Conservation (phyloP, 306 rosid genomes). For the Casuarina cunninghamiana region DNA sequence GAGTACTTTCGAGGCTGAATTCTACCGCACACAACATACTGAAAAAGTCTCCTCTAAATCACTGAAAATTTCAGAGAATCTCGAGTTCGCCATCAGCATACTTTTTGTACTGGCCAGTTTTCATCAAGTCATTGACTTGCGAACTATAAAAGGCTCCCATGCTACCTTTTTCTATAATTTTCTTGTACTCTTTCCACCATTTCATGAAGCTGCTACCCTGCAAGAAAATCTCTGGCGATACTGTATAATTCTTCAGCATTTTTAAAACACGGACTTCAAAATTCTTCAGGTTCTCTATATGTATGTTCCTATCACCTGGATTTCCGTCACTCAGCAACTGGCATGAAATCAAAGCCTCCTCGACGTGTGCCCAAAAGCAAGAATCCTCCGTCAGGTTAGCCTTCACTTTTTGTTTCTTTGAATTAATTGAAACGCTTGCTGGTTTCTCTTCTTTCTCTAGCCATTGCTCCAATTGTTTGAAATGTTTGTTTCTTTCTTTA, state of each 20-base stretch:
- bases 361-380: slow-evolving; percentile 77
- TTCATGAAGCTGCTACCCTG: slow-evolving; percentile 47
- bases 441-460: background rate
- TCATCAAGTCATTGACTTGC: too few species aligned
- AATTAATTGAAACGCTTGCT: background rate
- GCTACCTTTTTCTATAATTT: too few species aligned
- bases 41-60: too few species aligned
- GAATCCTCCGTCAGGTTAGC: slow-evolving; percentile 56
- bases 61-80: too few species aligned
- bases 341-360: slow-evolving; percentile 52
- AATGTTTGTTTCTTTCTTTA: slow-evolving; percentile 38
- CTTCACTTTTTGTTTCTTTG: slow-evolving; percentile 25
- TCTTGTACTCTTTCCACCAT: slow-evolving; percentile 16
- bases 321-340: background rate
- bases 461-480: slow-evolving; percentile 48
- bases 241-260: slow-evolving; percentile 34
- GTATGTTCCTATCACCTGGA: background rate
- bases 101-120: too few species aligned
- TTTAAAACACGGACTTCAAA: slow-evolving; percentile 52
- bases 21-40: too few species aligned
- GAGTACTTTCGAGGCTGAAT: too few species aligned
- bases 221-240: slow-evolving; percentile 72
- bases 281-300: slow-evolving; percentile 13
- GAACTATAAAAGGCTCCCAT: too few species aligned
- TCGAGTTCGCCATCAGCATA: too few species aligned